Base-by-base conservation (phyloP, 1,284 basidiomycete species). In the Moesziomyces parantarcticus region DNA sequence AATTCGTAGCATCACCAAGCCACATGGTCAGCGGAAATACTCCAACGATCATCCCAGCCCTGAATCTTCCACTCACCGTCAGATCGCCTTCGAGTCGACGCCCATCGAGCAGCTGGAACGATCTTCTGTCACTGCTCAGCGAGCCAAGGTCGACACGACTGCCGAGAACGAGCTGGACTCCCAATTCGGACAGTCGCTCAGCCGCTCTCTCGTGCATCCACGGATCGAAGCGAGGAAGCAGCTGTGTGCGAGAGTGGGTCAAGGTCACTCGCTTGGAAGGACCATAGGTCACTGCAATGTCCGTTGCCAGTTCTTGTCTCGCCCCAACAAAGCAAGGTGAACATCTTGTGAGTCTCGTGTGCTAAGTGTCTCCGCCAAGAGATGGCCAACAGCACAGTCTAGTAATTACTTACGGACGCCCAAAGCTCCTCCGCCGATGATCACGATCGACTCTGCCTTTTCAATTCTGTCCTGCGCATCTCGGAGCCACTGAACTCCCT, bases 181-280 rank as follows among this genome's bases (percentile, higher is more conserved):
- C 72, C 5, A 75, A 41, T 39, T 58, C 50, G 20, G 5, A 7
- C 14, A 58, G 50, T 20, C 57, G 39, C 13, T 23, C 36, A 6
- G 29, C 22, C 13, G 66, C 53, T 16, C 54, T 55, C 20, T 68
- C 60, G 68, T 75, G 72, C 72, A 75, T 68, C 63, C 70, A 73
- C 18, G 44, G 21, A 13, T 67, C 50, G 57, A 75, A 75, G 23
- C 69, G 50, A 25, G 72, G 72, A n/a, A 75, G 50, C 18, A 73
- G 51, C 29, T 50, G 40, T 14, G 25, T 10, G 22, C 56, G 44
- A 16, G 72, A 73, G 40, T 61, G 67, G 13, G 62, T 54, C 39
- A 75, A 45, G 2, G 62, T 75, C n/a, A 75, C 63, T 22, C 45
- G 48, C 42, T 75, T 75, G 0, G 60, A 49, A 18, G 21, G 21